A percentile compares a stretch with the other conserved stretches of the same genome.
Evolutionary conservation across 2,329 filamentous ascomycete species (phyloP).

Genomic region (Colletotrichum sp.): DNA sequence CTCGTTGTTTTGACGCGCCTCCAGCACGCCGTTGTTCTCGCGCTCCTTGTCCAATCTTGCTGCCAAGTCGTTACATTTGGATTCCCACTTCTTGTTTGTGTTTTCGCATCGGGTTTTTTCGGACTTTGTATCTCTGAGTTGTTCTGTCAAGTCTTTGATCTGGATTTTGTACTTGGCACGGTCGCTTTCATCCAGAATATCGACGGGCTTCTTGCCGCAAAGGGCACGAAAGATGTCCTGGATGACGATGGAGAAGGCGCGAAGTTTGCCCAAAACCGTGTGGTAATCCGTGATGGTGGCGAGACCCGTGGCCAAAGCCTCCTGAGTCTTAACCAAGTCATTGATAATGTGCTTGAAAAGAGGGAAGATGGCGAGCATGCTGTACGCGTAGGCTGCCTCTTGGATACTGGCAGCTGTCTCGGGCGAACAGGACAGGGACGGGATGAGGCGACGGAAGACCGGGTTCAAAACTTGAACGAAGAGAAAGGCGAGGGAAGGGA

Average conservation of each 20-base stretch:
- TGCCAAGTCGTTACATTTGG: neutral
- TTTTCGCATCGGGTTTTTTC: neutral
- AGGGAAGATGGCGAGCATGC: neutral
- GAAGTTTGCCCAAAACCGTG: neutral
- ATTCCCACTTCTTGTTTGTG: neutral
- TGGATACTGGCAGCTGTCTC: neutral
- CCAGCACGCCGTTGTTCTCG: neutral
- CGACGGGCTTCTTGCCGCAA: neutral
- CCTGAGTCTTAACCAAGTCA: neutral
- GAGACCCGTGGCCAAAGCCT: neutral
- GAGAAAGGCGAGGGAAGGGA: neutral
- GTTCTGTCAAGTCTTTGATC: neutral
- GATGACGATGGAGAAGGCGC: neutral
- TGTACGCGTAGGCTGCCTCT: neutral
- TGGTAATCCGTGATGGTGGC: neutral
- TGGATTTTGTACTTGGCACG: neutral
- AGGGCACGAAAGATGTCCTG: neutral
- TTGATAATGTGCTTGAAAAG: neutral
- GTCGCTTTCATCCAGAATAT: neutral
- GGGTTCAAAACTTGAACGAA: neutral
- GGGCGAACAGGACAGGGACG: neutral
- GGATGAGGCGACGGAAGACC: neutral
- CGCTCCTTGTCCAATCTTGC: neutral
- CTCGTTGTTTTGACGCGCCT: neutral
- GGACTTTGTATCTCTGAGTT: neutral